Percentiles rank a stretch among this genome's conserved stretches.
These are phyloP conservation scores for Microbotryum intermedium DNA, from an alignment of 1,284 basidiomycete genomes.

Conservation along the genomic window DNA sequence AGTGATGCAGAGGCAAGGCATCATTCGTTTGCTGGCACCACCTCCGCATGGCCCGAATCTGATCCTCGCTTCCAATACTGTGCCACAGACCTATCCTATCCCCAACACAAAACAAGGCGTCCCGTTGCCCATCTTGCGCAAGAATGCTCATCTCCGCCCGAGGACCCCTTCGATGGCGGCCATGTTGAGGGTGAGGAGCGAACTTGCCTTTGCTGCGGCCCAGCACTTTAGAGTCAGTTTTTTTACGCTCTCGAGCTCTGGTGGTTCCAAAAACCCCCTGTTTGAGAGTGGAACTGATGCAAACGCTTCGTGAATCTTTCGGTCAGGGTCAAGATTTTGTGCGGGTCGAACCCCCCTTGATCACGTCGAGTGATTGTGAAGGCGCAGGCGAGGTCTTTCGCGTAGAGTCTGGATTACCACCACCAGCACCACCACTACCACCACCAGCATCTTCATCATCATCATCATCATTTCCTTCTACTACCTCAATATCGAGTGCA, in stretches of 20 bases:
- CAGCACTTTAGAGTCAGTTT: constrained; percentile 17
- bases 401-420: constrained; percentile 45
- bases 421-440: constrained; percentile 35
- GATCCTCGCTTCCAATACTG: too few species aligned
- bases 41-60: background rate
- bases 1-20: constrained; percentile 82
- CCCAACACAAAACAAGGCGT: constrained; percentile 30
- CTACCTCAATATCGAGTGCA: constrained; percentile 7
- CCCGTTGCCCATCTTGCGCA: constrained; percentile 62
- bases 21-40: constrained; percentile 43
- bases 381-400: constrained; percentile 93
- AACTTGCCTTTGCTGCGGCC: constrained; percentile 26
- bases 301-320: constrained; percentile 3
- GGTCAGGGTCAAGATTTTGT: constrained; percentile 63
- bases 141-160: constrained; percentile 73
- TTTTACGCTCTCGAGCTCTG: background rate
- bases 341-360: constrained; percentile 72
- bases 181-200: constrained; percentile 63
- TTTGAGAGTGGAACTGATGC: too few species aligned
- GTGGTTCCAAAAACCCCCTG: background rate
- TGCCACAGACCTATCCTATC: constrained; percentile 22
- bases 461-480: constrained; percentile 33
- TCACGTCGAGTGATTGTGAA: constrained; percentile 89
- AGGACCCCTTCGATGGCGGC: constrained; percentile 61
- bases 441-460: constrained; percentile 24